phyloP scores from a whole-genome alignment of 345 rosid species.

The Reutealis trisperma region DNA sequence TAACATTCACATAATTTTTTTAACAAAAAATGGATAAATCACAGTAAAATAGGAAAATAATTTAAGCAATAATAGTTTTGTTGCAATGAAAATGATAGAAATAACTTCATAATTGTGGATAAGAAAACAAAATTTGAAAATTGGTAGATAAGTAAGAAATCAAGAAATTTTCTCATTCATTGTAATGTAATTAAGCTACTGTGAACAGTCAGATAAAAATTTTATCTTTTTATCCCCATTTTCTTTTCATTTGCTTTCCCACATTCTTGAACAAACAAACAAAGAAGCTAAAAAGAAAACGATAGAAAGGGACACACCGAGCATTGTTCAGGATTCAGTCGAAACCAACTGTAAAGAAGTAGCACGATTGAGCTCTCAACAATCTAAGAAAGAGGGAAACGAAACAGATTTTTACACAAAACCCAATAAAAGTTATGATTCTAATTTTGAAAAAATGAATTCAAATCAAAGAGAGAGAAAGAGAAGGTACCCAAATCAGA shows the following conservation, averaged over 20 bases:
- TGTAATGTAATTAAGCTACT: background rate
- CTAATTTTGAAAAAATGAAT: background rate
- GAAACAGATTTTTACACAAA: background rate
- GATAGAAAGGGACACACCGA: conserved; percentile 41
- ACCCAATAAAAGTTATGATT: background rate
- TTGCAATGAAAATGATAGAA: background rate
- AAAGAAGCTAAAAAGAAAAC: background rate
- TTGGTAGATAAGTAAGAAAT: background rate
- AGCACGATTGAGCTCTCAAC: conserved; percentile 49
- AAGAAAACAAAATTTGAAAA: background rate
- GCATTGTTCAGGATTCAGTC: conserved; percentile 50
- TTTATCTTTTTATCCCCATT: too few relatives aligned
- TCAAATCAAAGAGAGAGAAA: background rate
- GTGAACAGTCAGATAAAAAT: background rate
- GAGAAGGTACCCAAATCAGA: conserved; percentile 52
- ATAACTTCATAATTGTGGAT: background rate
- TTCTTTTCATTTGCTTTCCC: background rate
- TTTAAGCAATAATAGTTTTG: background rate
- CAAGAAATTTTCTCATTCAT: background rate
- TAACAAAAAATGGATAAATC: background rate
- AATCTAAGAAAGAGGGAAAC: conserved; percentile 35
- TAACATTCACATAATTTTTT: background rate
- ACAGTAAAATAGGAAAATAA: background rate
- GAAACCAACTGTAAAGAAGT: conserved; percentile 56
- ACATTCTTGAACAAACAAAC: background rate